phyloP scores from a whole-genome alignment of 2,329 filamentous ascomycete species.

The Aspergillus niger region DNA sequence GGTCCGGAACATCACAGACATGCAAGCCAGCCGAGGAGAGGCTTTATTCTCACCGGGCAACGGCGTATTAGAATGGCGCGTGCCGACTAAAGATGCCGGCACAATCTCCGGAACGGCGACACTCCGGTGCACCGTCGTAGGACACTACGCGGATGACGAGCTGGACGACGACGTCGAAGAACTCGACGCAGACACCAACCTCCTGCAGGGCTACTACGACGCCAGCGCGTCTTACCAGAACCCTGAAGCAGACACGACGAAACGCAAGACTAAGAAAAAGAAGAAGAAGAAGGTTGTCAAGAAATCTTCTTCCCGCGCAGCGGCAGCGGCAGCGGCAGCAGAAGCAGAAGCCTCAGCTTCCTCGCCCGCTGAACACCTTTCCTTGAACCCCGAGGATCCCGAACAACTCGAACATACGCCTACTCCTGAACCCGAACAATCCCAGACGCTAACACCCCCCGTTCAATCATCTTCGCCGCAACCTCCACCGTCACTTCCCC shows the following conservation, averaged over 20 bases:
- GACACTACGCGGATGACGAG: conserved; percentile 56
- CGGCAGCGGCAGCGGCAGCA: conserved; percentile 12
- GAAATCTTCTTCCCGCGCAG: conserved; percentile 33
- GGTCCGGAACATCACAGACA: conserved; percentile 80
- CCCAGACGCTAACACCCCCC: conserved; percentile 12
- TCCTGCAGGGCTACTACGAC: conserved; percentile 50
- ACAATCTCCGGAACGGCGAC: conserved; percentile 68
- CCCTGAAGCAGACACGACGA: conserved; percentile 29
- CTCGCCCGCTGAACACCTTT: conserved; percentile 13
- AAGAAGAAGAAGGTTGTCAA: conserved; percentile 39
- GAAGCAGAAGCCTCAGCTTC: conserved; percentile 7
- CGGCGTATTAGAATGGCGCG: conserved; percentile 75
- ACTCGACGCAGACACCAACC: conserved; percentile 39
- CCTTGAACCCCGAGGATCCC: not conserved
- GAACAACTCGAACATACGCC: conserved; percentile 3
- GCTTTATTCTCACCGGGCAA: conserved; percentile 77
- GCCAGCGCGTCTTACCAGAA: conserved; percentile 39
- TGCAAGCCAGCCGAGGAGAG: conserved; percentile 79
- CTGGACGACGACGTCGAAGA: conserved; percentile 46
- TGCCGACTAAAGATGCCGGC: conserved; percentile 74
- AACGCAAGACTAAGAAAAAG: conserved; percentile 41
- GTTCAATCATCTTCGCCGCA: conserved; percentile 16
- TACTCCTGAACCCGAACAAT: conserved; percentile 12
- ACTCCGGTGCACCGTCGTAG: conserved; percentile 78
- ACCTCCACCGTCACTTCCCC: conserved; percentile 14